These are phyloP conservation scores for Penicillium janthinellum DNA, from an alignment of 2,329 filamentous ascomycete genomes.

Conservation along the genomic window DNA sequence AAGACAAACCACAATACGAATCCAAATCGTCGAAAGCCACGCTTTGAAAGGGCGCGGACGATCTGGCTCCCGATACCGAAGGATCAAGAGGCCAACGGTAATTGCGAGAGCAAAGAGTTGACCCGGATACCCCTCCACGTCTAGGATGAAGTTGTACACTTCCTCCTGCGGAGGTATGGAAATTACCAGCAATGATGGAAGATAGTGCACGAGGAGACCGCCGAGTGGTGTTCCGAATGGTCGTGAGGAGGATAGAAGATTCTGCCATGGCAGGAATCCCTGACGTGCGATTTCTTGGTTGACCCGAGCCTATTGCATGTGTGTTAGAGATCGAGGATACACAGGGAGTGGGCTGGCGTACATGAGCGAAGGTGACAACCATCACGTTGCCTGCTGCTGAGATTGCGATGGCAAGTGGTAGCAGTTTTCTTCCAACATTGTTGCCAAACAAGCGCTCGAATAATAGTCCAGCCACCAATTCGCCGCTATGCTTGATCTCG, in stretches of 20 bases:
- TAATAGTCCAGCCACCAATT: slow-evolving; percentile 68
- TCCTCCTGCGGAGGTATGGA: slow-evolving; percentile 64
- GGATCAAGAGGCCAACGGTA: slow-evolving; percentile 60
- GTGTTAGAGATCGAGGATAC: slow-evolving; percentile 6
- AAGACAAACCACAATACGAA: slow-evolving; percentile 58
- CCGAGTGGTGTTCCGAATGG: slow-evolving; percentile 70
- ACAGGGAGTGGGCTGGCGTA: slow-evolving; percentile 40
- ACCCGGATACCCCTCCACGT: slow-evolving; percentile 69
- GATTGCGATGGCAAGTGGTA: slow-evolving; percentile 66
- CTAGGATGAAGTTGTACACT: slow-evolving; percentile 72
- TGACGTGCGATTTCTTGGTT: slow-evolving; percentile 74
- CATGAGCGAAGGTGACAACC: slow-evolving; percentile 69
- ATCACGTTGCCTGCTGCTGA: slow-evolving; percentile 72
- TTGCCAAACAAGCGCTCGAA: slow-evolving; percentile 66
- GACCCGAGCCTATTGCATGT: slow-evolving; percentile 58
- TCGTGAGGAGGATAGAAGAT: slow-evolving; percentile 62
- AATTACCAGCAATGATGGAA: slow-evolving; percentile 69
- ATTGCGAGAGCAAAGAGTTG: slow-evolving; percentile 63
- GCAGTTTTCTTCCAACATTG: slow-evolving; percentile 57
- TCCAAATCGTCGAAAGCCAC: slow-evolving; percentile 61
- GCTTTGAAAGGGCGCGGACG: slow-evolving; percentile 66
- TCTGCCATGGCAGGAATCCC: slow-evolving; percentile 68
- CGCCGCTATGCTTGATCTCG: slow-evolving; percentile 66
- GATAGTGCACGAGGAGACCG: slow-evolving; percentile 67
- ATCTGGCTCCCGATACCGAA: slow-evolving; percentile 62